phyloP scores from a whole-genome alignment of 176 grass and related monocot genomes.

The Poa pratensis region DNA sequence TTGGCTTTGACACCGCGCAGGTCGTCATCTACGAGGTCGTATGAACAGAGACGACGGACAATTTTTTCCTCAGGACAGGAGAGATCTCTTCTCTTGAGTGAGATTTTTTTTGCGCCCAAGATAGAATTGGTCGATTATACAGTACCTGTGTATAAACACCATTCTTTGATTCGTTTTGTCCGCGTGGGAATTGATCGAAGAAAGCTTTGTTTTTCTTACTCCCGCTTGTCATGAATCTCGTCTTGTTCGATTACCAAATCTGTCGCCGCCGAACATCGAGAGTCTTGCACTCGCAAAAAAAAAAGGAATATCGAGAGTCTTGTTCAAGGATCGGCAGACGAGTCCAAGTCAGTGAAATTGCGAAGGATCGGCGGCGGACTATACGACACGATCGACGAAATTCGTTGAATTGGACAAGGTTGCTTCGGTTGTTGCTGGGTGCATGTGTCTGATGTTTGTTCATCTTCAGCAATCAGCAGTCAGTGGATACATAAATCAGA shows the following conservation, averaged over 20 bases:
- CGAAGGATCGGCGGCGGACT: not conserved
- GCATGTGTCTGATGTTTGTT: no score
- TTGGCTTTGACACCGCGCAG: conserved; percentile 31
- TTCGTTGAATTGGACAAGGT: not conserved
- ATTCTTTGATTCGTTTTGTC: conserved; percentile 23
- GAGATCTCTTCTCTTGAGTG: no score
- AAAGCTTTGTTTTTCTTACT: not conserved
- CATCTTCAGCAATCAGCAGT: not conserved
- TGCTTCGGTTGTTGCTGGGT: no score
- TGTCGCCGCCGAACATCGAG: not conserved
- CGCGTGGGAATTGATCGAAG: not conserved
- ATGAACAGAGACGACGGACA: no score
- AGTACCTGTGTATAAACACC: not conserved
- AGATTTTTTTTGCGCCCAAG: no score
- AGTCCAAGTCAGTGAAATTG: not conserved
- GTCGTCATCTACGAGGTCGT: conserved; percentile 40
- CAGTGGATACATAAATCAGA: not conserved
- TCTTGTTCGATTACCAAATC: not conserved
- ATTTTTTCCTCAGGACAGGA: no score
- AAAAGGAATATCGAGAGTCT: not conserved
- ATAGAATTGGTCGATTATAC: not conserved
- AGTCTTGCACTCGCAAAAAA: no score
- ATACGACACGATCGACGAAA: not conserved
- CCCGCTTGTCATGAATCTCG: not conserved
- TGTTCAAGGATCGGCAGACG: not conserved